Evolutionary conservation across 768 basidiomycete genomes (phyloP), one percentile per base, ranked within the genome.

Genomic region (Pleurotus giganteus): DNA sequence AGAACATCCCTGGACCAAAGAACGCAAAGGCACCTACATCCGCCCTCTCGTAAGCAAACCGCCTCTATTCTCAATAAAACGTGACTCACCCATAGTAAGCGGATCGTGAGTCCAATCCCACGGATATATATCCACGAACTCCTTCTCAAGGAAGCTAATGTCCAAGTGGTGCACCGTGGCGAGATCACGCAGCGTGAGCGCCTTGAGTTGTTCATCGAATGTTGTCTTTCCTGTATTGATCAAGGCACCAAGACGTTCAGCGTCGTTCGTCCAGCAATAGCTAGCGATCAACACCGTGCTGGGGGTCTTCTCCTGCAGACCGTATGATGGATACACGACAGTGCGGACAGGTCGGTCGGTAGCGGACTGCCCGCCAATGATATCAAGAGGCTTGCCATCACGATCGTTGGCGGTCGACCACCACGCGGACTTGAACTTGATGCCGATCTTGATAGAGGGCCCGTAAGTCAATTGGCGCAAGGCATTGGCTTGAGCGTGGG

Each of bases 281-380:
- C 73, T 75, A 2, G 71, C 74, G 8, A 79, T 74, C 6, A 79
- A 62, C 0, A 66, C 64, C 0, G 63, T 66, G 17, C 66, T 60
- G 6, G 62, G 65, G 0, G 21, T 21, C 19, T 11, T 56, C 43
- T n/a, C 58, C 53, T 21, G 19, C 24, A 60, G 57, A 0, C 73
- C 74, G 23, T 72, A 73, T 2, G 77, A 79, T 0, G 77, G 78
- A 57, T 78, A 79, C 2, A 79, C 72, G 46, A 75, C 63, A 0
- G 68, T 71, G 27, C 74, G 69, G n/a, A 74, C 60, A 4, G 71
- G 73, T 15, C 68, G 60, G 59, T 79, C 78, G 1, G 76, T 80
- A 58, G 58, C 67, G 3, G 75, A 68, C 57, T 71, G 70, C 0
- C 78, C 77, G 4, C 78, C 77, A 6, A 69, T 49, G 24, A 74